Conservation (phyloP, 2,329 filamentous ascomycete species). For the Cyphellophora europaea region DNA sequence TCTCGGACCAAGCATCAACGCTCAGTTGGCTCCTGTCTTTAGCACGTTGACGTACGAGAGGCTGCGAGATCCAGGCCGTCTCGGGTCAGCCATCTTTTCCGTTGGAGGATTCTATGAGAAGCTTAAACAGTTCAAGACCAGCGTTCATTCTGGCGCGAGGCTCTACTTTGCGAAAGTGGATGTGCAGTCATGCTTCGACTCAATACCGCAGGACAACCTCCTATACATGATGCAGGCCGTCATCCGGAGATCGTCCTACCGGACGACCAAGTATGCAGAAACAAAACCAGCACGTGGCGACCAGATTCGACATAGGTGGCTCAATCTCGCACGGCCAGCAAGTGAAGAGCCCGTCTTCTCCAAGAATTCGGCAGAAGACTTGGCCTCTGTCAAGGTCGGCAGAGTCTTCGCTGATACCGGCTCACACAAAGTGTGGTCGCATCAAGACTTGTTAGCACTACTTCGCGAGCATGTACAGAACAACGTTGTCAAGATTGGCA, state of each 20-base stretch:
- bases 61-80: slow-evolving; percentile 42
- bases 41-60: slow-evolving; percentile 72
- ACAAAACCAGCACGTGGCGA: slow-evolving; percentile 5
- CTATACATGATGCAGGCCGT: slow-evolving; percentile 54
- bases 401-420: slow-evolving; percentile 70
- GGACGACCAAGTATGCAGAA: slow-evolving; percentile 65
- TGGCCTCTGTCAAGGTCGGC: slow-evolving; percentile 37
- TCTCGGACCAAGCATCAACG: slow-evolving; percentile 59
- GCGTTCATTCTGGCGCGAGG: slow-evolving; percentile 28
- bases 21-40: slow-evolving; percentile 62
- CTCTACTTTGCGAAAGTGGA: slow-evolving; percentile 91
- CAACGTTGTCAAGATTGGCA: slow-evolving; percentile 82
- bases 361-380: slow-evolving; percentile 11
- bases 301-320: slow-evolving; percentile 11
- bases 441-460: slow-evolving; percentile 56
- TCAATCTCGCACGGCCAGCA: slow-evolving; percentile 13
- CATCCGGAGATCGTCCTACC: slow-evolving; percentile 55
- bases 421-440: slow-evolving; percentile 47
- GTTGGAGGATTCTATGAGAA: slow-evolving; percentile 69
- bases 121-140: slow-evolving; percentile 59
- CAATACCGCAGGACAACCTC: slow-evolving; percentile 73
- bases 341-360: slow-evolving; percentile 7
- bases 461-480: slow-evolving; percentile 69
- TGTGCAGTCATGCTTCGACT: slow-evolving; percentile 88
- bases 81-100: slow-evolving; percentile 77